Evolutionary conservation across 129 eudicot genomes (phyloP).

Genomic region (Helianthus annuus): HanXRQr2.0-SUNRISE NC_035442.2:23173881-23174380

Average conservation of each 20-base stretch:
- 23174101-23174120: slow-evolving; percentile 25
- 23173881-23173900: not conserved
- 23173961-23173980: slow-evolving; percentile 14
- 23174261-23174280: slow-evolving; percentile 27
- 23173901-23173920: slow-evolving; percentile 2
- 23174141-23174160: slow-evolving; percentile 6
- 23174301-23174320: slow-evolving; percentile 22
- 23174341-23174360: not conserved
- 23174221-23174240: slow-evolving; percentile 19
- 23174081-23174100: slow-evolving; percentile 20
- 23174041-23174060: slow-evolving; percentile 25
- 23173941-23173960: slow-evolving; percentile 6
- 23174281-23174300: slow-evolving; percentile 1
- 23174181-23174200: slow-evolving; percentile 19
- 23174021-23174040: slow-evolving; percentile 15
- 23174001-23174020: slow-evolving; percentile 8
- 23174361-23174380: not conserved
- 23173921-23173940: slow-evolving; percentile 10
- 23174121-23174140: slow-evolving; percentile 14
- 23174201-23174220: slow-evolving; percentile 32
- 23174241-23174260: slow-evolving; percentile 37
- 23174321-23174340: slow-evolving; percentile 17
- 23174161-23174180: slow-evolving; percentile 31
- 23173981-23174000: slow-evolving; percentile 13
- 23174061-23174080: slow-evolving; percentile 12